Conservation (phyloP, 495 filamentous ascomycete species). For the Xylaria sp. region DNA sequence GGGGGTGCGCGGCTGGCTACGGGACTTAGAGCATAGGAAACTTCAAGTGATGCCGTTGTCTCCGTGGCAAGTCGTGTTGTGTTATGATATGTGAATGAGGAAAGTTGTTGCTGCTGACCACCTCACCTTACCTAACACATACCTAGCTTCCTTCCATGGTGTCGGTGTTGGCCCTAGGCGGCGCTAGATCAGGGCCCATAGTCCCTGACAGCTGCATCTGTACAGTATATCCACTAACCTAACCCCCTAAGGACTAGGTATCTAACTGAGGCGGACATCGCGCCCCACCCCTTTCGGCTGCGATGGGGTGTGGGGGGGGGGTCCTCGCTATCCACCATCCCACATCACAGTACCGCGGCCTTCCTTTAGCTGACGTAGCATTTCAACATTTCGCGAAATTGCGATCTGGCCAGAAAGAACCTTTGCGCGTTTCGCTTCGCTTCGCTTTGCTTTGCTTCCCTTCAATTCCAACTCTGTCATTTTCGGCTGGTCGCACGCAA, state of each 20-base stretch:
- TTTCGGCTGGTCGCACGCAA: not conserved
- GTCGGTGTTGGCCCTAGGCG: no score
- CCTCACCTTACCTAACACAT: no score
- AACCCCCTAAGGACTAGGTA: not conserved
- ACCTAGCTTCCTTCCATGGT: no score
- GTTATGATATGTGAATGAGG: not conserved
- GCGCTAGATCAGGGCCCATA: not conserved
- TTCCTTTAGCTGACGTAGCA: not conserved
- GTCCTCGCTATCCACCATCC: not conserved
- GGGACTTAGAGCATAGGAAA: not conserved
- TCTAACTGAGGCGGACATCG: not conserved
- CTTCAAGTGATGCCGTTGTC: not conserved
- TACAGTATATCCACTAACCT: not conserved
- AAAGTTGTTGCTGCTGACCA: not conserved
- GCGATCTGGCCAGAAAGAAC: constrained; percentile 31
- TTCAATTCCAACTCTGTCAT: not conserved
- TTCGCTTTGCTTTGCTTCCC: no score
- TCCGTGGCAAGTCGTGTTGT: not conserved
- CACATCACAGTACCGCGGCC: not conserved
- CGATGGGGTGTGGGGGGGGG: not conserved
- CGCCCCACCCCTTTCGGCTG: not conserved
- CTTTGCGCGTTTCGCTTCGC: not conserved
- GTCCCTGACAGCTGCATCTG: not conserved
- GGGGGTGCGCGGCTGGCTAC: not conserved
- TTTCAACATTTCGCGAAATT: constrained; percentile 28